Evolutionary conservation across 176 grass and related monocot genomes (phyloP).

Genomic region (Eragrostis curvula): DNA sequence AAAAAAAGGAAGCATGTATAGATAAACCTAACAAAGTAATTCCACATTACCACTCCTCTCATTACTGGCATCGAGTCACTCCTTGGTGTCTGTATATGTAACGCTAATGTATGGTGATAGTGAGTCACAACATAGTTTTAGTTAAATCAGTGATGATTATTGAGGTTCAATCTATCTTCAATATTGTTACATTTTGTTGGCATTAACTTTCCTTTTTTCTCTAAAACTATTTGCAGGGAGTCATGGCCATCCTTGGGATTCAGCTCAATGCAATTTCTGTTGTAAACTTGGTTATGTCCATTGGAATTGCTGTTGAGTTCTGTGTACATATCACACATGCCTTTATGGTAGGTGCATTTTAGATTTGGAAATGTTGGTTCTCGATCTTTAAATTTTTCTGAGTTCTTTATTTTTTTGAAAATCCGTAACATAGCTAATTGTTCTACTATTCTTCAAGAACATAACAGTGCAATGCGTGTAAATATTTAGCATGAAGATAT

Average conservation of each 20-base stretch:
- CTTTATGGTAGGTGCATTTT: slow-evolving; percentile 79
- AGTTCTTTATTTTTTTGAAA: slow-evolving; percentile 14
- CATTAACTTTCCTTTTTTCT: neutral
- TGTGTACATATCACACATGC: slow-evolving; percentile 99
- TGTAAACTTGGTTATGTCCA: slow-evolving; percentile 99
- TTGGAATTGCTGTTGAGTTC: slow-evolving; percentile 99
- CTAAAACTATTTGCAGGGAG: slow-evolving; percentile 68
- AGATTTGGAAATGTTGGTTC: slow-evolving; percentile 36
- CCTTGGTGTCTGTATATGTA: slow-evolving; percentile 23
- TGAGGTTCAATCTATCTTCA: slow-evolving; percentile 19
- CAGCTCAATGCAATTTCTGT: slow-evolving; percentile 98
- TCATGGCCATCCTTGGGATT: slow-evolving; percentile 90
- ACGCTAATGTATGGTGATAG: neutral
- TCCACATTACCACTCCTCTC: slow-evolving; percentile 5
- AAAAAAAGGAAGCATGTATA: neutral
- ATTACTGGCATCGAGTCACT: slow-evolving; percentile 4
- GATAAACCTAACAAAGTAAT: slow-evolving; percentile 3
- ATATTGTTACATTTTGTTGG: neutral
- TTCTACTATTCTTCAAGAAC: slow-evolving; percentile 17
- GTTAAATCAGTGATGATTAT: slow-evolving; percentile 6
- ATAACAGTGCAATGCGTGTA: slow-evolving; percentile 14
- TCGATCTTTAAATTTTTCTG: slow-evolving; percentile 7
- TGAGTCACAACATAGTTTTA: slow-evolving; percentile 24
- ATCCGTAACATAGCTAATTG: neutral
- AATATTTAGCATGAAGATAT: slow-evolving; percentile 26